Base-by-base conservation (phyloP, 2,329 filamentous ascomycete genomes). In the Neofusicoccum ribis region DNA sequence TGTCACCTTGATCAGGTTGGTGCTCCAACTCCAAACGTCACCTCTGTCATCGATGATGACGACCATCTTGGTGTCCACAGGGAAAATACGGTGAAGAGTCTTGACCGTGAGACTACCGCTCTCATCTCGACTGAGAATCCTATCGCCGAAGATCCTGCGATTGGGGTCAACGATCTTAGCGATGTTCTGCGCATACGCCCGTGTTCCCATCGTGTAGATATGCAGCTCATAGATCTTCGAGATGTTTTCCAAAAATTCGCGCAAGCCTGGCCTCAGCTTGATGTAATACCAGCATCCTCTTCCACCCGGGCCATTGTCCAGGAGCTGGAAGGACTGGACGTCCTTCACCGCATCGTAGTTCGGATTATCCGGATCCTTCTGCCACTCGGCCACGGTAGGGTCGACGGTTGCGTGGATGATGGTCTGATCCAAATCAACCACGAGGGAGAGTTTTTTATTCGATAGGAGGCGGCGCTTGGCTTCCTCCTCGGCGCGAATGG, bases 351-450 rank as follows among this genome's bases (percentile, higher is more conserved):
- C 92, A 20, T 91, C 88, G 76, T 97, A 89, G 72, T 99, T 99
- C 17, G 95, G 93, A 71, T 96, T 97, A 3, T 87, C 84, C 27
- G 89, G 87, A 76, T 99, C 93, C 58, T 88, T 85, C 82, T 96
- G 91, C 95, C 95, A 99, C 76, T 99, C 94, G 68, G 90, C 93
- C 63, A 99, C 89, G 0, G 95, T 99, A 6, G 93, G 94, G 71
- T 99, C 95, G 72, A 98, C 96, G 68, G 93, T 97, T 31, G 95
- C 95, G 77, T 99, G 95, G 70, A 99, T 99, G 72, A 99, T 95
- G 65, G 95, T 99, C 81, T 98, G 94, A 76, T 99, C 95, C 63
- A 99, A 84, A 83, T 99, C 95, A 71, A 99, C 95, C 31, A 99
- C 95, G 50, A 99, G 84, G 51, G 91, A 96, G 50, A 99, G 85